A percentile compares a stretch with the other conserved stretches of the same genome.
These are phyloP conservation scores for Populus nigra DNA, from an alignment of 345 rosid species.

Conservation along the genomic window DNA sequence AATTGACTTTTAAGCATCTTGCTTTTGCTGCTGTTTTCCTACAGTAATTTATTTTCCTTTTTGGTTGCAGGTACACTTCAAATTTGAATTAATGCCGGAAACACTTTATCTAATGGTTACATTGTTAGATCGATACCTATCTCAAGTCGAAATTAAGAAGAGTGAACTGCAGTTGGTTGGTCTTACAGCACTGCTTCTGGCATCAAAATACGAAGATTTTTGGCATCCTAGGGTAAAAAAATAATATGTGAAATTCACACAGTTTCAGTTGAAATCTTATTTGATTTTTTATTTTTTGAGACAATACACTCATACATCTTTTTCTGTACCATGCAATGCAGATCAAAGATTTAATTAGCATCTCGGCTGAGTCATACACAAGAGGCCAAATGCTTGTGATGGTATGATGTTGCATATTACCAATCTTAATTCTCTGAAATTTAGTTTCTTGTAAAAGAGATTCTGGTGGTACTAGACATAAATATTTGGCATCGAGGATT, in stretches of 20 bases:
- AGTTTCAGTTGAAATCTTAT: neutral
- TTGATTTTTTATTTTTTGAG: slow-evolving; percentile 1
- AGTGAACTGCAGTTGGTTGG: slow-evolving; percentile 90
- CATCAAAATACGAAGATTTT: slow-evolving; percentile 94
- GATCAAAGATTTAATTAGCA: slow-evolving; percentile 82
- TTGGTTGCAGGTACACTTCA: slow-evolving; percentile 70
- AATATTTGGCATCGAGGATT: neutral
- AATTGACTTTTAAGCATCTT: slow-evolving; percentile 4
- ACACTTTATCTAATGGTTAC: slow-evolving; percentile 85
- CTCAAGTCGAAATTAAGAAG: slow-evolving; percentile 65
- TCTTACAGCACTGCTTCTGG: slow-evolving; percentile 75
- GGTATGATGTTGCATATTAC: slow-evolving; percentile 40
- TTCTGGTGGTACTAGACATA: neutral
- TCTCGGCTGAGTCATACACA: slow-evolving; percentile 85
- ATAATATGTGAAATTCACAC: neutral
- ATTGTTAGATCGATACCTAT: slow-evolving; percentile 74
- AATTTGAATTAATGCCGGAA: slow-evolving; percentile 84
- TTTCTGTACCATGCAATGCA: slow-evolving; percentile 28
- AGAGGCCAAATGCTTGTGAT: slow-evolving; percentile 66
- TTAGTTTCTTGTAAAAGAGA: neutral
- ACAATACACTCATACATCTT: neutral
- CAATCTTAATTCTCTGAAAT: neutral
- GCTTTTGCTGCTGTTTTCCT: neutral
- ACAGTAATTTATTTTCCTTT: slow-evolving; percentile 1
- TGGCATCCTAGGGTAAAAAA: slow-evolving; percentile 90